These are phyloP conservation scores for Malassezia globosa DNA, from an alignment of 1,284 basidiomycete genomes.

Conservation along the genomic window DNA sequence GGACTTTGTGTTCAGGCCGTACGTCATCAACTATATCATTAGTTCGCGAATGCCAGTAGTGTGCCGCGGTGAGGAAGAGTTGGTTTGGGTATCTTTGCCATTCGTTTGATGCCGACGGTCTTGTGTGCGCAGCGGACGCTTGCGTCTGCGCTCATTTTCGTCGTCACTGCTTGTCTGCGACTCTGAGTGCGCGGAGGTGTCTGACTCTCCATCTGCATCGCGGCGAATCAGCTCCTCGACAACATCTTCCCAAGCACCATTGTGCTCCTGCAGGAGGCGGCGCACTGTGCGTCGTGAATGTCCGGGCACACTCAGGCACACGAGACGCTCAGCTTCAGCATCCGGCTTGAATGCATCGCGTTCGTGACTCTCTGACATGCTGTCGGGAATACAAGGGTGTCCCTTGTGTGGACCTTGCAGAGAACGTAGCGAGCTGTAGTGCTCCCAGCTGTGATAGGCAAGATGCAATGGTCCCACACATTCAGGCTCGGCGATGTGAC, in stretches of 20 bases:
- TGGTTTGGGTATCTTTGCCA: no score
- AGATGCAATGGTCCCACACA: slow-evolving; percentile 39
- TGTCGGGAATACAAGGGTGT: slow-evolving; percentile 59
- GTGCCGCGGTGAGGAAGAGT: no score
- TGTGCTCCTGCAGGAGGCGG: slow-evolving; percentile 18
- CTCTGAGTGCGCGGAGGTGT: no score
- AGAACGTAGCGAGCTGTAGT: slow-evolving; percentile 82
- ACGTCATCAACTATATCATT: background rate
- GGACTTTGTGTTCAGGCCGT: no score
- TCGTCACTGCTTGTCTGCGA: no score
- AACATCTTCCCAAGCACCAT: slow-evolving; percentile 28
- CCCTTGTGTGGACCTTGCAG: slow-evolving; percentile 71
- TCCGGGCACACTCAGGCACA: slow-evolving; percentile 28
- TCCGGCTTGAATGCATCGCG: slow-evolving; percentile 13
- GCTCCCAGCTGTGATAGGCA: slow-evolving; percentile 68
- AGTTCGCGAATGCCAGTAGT: background rate
- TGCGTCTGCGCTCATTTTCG: no score
- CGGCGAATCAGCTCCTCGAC: slow-evolving; percentile 25
- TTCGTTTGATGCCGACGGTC: no score
- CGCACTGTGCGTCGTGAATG: slow-evolving; percentile 22
- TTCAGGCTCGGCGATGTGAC: slow-evolving; percentile 22
- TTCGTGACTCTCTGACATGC: slow-evolving; percentile 4
- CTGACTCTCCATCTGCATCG: slow-evolving; percentile 14
- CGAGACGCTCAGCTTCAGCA: slow-evolving; percentile 23
- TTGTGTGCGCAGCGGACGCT: no score